These are phyloP conservation scores for Monilinia fructicola DNA, from an alignment of 2,329 filamentous ascomycete genomes.

Conservation along the genomic window DNA sequence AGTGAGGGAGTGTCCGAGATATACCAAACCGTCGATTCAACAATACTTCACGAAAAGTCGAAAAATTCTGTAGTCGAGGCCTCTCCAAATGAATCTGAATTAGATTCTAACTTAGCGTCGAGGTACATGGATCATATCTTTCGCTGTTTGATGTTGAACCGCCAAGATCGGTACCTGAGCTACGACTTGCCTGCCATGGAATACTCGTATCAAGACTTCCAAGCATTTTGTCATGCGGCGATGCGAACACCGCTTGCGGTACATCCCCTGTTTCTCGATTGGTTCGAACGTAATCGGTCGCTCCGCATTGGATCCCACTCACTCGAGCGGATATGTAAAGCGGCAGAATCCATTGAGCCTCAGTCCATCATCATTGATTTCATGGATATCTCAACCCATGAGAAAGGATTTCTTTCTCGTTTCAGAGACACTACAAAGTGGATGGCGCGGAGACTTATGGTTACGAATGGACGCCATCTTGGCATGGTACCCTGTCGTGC, in stretches of 20 bases:
- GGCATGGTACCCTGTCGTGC: slow-evolving; percentile 25
- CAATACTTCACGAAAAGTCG: slow-evolving; percentile 4
- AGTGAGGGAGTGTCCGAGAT: not conserved
- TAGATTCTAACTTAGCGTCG: not conserved
- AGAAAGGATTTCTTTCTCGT: not conserved
- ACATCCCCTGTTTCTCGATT: not conserved
- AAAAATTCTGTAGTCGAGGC: not conserved
- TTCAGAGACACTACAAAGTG: slow-evolving; percentile 9
- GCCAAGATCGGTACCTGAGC: not conserved
- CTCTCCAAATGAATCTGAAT: not conserved
- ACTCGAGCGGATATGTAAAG: slow-evolving; percentile 12
- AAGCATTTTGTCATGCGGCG: not conserved
- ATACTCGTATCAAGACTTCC: slow-evolving; percentile 1
- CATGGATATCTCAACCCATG: slow-evolving; percentile 3
- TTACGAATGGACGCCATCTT: not conserved
- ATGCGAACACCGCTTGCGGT: not conserved
- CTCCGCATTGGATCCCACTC: slow-evolving; percentile 1
- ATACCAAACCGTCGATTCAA: slow-evolving; percentile 10
- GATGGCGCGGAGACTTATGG: slow-evolving; percentile 4
- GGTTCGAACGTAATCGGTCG: slow-evolving; percentile 4
- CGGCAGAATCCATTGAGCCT: not conserved
- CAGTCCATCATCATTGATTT: not conserved
- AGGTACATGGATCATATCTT: slow-evolving; percentile 11
- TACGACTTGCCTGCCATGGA: not conserved
- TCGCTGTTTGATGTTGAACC: slow-evolving; percentile 5